Evolutionary conservation across 129 eudicot genomes (phyloP).

Genomic region (Tagetes erecta): DNA sequence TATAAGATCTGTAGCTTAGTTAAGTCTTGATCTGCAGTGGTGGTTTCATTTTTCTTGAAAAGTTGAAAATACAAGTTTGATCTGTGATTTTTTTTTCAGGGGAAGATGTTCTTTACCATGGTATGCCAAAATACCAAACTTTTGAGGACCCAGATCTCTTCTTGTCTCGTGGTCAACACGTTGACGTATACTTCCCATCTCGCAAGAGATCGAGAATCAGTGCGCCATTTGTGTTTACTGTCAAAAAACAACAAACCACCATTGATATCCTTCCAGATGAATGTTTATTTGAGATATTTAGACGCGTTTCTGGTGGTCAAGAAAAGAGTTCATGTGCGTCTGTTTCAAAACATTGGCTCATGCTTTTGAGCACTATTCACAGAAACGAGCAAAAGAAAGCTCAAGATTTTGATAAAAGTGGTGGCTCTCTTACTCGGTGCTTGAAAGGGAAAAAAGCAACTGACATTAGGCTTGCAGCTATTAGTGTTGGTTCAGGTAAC

Average conservation of each 20-base stretch:
- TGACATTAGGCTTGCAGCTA: constrained; percentile 80
- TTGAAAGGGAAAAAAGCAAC: constrained; percentile 87
- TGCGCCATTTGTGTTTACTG: constrained; percentile 53
- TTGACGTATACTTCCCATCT: constrained; percentile 53
- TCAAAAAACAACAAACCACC: constrained; percentile 40
- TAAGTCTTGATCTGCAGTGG: constrained; percentile 9
- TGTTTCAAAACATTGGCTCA: constrained; percentile 82
- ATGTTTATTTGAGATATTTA: constrained; percentile 70
- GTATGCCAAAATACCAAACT: constrained; percentile 62
- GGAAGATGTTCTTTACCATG: constrained; percentile 53
- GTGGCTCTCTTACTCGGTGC: constrained; percentile 58
- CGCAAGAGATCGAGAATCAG: constrained; percentile 63
- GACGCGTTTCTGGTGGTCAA: constrained; percentile 58
- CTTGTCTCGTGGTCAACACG: constrained; percentile 52
- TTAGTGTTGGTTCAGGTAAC: constrained; percentile 62
- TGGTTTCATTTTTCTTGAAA: background rate
- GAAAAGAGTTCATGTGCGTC: constrained; percentile 66
- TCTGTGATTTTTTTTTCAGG: constrained; percentile 36
- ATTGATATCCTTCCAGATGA: constrained; percentile 77
- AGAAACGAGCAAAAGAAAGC: constrained; percentile 39
- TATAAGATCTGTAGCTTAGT: background rate
- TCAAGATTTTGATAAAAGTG: constrained; percentile 34
- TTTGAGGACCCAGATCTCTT: constrained; percentile 53
- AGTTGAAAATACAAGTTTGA: background rate
- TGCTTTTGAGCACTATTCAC: constrained; percentile 61